Percentiles rank a stretch among this genome's conserved stretches.
These are phyloP conservation scores for Hypericum perforatum DNA, from an alignment of 345 rosid species.

Conservation along the genomic window DNA sequence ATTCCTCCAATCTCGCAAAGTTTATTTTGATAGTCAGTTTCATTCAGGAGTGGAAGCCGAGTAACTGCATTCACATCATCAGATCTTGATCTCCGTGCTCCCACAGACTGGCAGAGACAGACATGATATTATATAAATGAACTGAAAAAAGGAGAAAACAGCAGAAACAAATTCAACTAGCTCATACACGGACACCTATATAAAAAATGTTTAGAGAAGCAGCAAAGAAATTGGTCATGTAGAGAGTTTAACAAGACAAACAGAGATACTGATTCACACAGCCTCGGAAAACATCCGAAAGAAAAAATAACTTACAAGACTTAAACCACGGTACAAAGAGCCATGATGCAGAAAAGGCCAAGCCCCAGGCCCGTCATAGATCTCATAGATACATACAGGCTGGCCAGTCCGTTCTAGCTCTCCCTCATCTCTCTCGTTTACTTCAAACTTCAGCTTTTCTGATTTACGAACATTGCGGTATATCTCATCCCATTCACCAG, in stretches of 20 bases:
- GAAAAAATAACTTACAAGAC: slow-evolving; percentile 61
- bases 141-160: neutral
- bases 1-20: slow-evolving; percentile 96
- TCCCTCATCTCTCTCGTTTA: slow-evolving; percentile 95
- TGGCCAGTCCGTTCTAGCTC: slow-evolving; percentile 98
- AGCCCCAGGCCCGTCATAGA: slow-evolving; percentile 79
- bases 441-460: slow-evolving; percentile 79
- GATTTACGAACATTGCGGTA: slow-evolving; percentile 83
- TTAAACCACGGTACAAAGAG: slow-evolving; percentile 85
- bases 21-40: slow-evolving; percentile 46
- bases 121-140: too few species aligned
- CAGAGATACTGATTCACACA: slow-evolving; percentile 3
- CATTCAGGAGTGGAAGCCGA: slow-evolving; percentile 67
- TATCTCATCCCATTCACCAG: slow-evolving; percentile 77
- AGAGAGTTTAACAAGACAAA: neutral
- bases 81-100: slow-evolving; percentile 70
- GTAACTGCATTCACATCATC: slow-evolving; percentile 89
- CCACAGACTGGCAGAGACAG: slow-evolving; percentile 45
- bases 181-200: neutral
- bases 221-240: neutral
- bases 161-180: neutral
- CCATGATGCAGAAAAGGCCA: slow-evolving; percentile 98
- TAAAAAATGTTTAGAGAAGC: neutral
- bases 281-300: slow-evolving; percentile 6
- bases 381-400: slow-evolving; percentile 86